These are phyloP conservation scores for Leucoagaricus sp. DNA, from an alignment of 1,284 basidiomycete genomes.

Conservation along the genomic window DNA sequence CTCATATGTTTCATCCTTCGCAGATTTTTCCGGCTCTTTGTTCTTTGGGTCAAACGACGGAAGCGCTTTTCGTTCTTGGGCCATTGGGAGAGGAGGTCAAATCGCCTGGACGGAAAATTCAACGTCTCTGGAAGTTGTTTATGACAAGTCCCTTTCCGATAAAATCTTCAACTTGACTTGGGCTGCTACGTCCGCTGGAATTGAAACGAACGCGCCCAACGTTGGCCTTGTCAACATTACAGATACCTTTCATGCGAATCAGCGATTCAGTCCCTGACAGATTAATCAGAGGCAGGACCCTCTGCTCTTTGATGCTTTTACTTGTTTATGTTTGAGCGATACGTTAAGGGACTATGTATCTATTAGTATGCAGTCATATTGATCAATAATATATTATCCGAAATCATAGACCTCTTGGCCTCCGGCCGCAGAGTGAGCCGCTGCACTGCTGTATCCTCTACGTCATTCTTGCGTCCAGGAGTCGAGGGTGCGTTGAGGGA, in stretches of 20 bases:
- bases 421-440: no score
- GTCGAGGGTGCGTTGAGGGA: no score
- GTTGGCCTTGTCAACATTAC: conserved; percentile 17
- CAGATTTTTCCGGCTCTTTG: conserved; percentile 47
- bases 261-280: conserved; percentile 7
- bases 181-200: conserved; percentile 45
- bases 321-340: neutral
- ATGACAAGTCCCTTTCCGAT: conserved; percentile 47
- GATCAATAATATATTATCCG: neutral
- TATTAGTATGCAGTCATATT: neutral
- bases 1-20: conserved; percentile 52
- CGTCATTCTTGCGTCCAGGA: no score
- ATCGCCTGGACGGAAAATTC: conserved; percentile 56
- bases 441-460: no score
- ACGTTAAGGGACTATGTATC: conserved; percentile 10
- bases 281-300: conserved; percentile 5
- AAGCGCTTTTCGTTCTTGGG: conserved; percentile 52
- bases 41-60: conserved; percentile 62
- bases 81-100: conserved; percentile 40
- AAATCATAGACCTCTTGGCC: no score
- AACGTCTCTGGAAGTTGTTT: conserved; percentile 49
- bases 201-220: conserved; percentile 39
- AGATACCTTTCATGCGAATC: conserved; percentile 8
- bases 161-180: conserved; percentile 50
- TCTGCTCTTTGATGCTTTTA: neutral